Evolutionary conservation across 2,329 filamentous ascomycete genomes (phyloP), one percentile per base, ranked within the genome.

Genomic region (Mollisia scopiformis): DNA sequence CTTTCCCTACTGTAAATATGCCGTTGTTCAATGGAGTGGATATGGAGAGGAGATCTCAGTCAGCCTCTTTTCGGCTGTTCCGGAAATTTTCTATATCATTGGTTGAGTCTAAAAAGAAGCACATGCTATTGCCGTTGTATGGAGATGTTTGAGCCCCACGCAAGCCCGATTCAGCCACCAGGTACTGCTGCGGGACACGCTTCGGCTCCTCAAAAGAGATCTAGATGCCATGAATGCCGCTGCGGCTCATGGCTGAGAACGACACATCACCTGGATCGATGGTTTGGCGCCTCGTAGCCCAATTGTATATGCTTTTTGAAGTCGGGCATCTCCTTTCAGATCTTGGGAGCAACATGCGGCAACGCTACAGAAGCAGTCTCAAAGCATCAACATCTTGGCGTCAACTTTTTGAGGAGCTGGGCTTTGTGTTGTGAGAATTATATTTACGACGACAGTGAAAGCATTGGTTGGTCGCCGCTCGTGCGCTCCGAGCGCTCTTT

Each of bases 11-110:
- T 47, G 43, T 21, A 27, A 3, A 16, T 25, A 27, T 47, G 43
- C 43, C 43, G 43, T 47, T 47, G 23, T 47, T 11, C 43, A 47
- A 47, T 11, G 43, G 21, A 47, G 10, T 6, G 13, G 5, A 16
- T 14, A 23, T 30, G 49, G 49, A 28, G 37, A 19, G 6, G 47
- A 53, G 27, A 47, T 49, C 19, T 58, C 56, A 54, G 56, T 53
- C 49, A 58, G 49, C 49, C 56, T 47, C 49, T n/a, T 35, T 53
- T 53, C 56, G 56, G 49, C 30, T 53, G 23, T 58, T 10, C 56
- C 56, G 56, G 21, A 23, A 41, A 14, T 27, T 31, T 25, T 14
- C 13, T 35, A 3, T n/a, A 10, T 28, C 25, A 57, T 57, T 57
- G 30, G 55, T 13, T 51, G 33, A 7, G 21, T 3, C 30, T 21